Conservation (phyloP, 2,329 filamentous ascomycete genomes). For the Decorospora gaudefroyi region DNA sequence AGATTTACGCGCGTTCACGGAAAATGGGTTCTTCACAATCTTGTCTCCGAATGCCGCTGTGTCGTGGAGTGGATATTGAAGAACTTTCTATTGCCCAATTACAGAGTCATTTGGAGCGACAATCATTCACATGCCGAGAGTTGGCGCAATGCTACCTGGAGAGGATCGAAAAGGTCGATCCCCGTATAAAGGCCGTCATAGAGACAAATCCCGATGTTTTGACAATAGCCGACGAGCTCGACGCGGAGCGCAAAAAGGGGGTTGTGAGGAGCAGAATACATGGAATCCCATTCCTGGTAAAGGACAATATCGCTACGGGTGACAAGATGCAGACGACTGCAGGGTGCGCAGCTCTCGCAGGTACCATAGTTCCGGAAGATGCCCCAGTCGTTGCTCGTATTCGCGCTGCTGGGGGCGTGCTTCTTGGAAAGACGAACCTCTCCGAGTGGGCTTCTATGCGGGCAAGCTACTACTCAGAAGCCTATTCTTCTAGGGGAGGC, state of each 20-base stretch:
- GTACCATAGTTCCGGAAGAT: constrained; percentile 69
- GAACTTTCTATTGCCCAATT: no score
- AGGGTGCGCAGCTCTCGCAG: constrained; percentile 68
- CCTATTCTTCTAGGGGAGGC: constrained; percentile 40
- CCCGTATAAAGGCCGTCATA: no score
- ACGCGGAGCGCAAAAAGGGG: constrained; percentile 63
- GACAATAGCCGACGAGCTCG: constrained; percentile 63
- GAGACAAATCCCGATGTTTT: constrained; percentile 71
- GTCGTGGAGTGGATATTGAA: no score
- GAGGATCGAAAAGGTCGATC: no score
- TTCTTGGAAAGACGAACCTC: constrained; percentile 70
- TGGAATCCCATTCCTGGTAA: constrained; percentile 75
- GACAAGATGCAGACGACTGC: constrained; percentile 76
- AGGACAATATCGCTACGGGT: constrained; percentile 63
- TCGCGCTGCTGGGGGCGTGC: constrained; percentile 66
- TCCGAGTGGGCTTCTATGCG: constrained; percentile 68
- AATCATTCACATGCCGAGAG: no score
- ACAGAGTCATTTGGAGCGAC: no score
- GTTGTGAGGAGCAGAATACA: constrained; percentile 68
- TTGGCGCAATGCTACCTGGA: no score
- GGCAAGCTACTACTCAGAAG: constrained; percentile 43
- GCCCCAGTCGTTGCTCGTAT: constrained; percentile 65
- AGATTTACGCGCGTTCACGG: no score
- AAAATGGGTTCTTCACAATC: no score
- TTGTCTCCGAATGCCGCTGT: no score